phyloP scores from a whole-genome alignment of 768 basidiomycete species.

The Neoboletus brunneissimus region DNA sequence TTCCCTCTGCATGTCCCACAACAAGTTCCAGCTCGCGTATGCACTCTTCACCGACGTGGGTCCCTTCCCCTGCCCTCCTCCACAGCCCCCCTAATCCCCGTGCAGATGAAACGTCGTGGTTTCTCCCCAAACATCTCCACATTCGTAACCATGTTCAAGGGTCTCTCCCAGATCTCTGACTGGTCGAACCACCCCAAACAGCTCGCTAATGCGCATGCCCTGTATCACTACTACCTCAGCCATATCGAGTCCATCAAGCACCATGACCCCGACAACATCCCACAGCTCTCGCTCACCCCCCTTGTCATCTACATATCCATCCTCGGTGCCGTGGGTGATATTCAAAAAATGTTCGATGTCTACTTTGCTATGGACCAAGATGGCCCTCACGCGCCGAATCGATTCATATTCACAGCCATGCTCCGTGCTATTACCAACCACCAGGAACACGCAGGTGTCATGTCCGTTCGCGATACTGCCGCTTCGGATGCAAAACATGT shows the following conservation, averaged over 20 bases:
- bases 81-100: constrained; percentile 1
- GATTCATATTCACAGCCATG: constrained; percentile 62
- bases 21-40: constrained; percentile 58
- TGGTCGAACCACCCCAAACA: constrained; percentile 62
- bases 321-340: constrained; percentile 55
- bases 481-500: constrained; percentile 68
- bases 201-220: constrained; percentile 53
- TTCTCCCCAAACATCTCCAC: constrained; percentile 67
- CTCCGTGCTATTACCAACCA: constrained; percentile 45
- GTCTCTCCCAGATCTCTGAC: constrained; percentile 56
- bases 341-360: constrained; percentile 72
- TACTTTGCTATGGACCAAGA: constrained; percentile 65
- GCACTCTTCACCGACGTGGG: constrained; percentile 69
- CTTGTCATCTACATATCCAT: constrained; percentile 63
- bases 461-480: constrained; percentile 36
- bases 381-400: constrained; percentile 60
- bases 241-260: constrained; percentile 50
- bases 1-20: constrained; percentile 55
- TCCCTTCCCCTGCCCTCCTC: constrained; percentile 11
- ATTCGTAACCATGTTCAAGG: constrained; percentile 66
- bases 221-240: constrained; percentile 57
- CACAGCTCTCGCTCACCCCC: constrained; percentile 47
- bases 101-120: constrained; percentile 82
- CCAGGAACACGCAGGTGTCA: constrained; percentile 18
- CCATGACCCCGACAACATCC: constrained; percentile 43